Evolutionary conservation across 768 basidiomycete species (phyloP).

Genomic region (Calocybe indica): DNA sequence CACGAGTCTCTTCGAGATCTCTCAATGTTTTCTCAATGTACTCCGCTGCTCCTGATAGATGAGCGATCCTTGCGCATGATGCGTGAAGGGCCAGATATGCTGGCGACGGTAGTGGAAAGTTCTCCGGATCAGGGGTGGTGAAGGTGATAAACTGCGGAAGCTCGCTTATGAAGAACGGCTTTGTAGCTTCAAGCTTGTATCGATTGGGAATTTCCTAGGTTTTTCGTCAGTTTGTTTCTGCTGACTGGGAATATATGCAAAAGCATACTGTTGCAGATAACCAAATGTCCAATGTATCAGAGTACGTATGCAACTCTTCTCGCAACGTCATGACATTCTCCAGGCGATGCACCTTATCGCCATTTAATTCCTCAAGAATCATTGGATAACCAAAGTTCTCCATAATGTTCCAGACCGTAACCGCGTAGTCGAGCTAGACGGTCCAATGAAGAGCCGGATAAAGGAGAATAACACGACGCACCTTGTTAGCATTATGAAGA

Average conservation of each 20-base stretch:
- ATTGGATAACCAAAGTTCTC: conserved; percentile 17
- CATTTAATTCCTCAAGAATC: conserved; percentile 18
- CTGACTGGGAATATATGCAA: neutral
- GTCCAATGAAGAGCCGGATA: too few relatives aligned
- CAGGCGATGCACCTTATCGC: conserved; percentile 21
- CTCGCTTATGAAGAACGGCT: conserved; percentile 1
- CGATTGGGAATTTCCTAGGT: conserved; percentile 9
- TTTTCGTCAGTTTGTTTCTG: neutral
- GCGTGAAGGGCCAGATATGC: conserved; percentile 30
- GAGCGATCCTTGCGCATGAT: conserved; percentile 31
- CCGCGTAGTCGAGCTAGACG: too few relatives aligned
- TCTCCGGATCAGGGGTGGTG: conserved; percentile 16
- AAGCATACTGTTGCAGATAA: conserved; percentile 22
- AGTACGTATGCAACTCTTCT: conserved; percentile 11
- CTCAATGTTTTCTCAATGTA: conserved; percentile 22
- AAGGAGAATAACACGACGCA: too few relatives aligned
- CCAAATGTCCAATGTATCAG: conserved; percentile 25
- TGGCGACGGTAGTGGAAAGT: conserved; percentile 23
- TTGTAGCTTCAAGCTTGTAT: conserved; percentile 12
- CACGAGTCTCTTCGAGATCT: conserved; percentile 15
- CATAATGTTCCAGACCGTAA: conserved; percentile 17
- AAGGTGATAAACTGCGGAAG: conserved; percentile 21
- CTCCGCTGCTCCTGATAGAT: conserved; percentile 31
- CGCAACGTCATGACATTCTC: conserved; percentile 26
- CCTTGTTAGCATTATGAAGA: too few relatives aligned